Conservation (phyloP, 345 rosid species). For the Noccaea caerulescens region DNA sequence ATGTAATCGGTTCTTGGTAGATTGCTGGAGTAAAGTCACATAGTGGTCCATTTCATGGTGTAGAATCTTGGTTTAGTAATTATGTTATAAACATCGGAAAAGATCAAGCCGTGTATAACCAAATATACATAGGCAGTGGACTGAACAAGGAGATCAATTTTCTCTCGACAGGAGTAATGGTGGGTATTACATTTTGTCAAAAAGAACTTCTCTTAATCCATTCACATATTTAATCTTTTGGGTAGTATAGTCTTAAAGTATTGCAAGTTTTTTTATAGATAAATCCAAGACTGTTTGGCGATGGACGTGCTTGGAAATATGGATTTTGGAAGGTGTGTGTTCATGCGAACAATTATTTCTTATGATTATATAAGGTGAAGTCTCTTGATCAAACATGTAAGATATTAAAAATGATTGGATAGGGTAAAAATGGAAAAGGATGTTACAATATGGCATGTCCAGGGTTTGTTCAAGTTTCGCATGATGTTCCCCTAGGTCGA, state of each 20-base stretch:
- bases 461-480: too few relatives aligned
- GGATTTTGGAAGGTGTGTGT: conserved; percentile 10
- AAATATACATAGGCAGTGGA: conserved; percentile 22
- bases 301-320: background rate
- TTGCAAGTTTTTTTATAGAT: background rate
- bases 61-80: background rate
- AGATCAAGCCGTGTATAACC: conserved; percentile 26
- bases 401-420: background rate
- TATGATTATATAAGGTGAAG: too few relatives aligned
- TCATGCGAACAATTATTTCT: background rate
- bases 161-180: background rate
- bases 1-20: too few relatives aligned
- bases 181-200: background rate
- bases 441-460: background rate
- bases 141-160: background rate
- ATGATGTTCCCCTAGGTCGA: background rate
- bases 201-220: too few relatives aligned
- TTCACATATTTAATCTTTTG: background rate
- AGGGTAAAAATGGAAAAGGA: conserved; percentile 12
- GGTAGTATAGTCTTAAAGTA: background rate
- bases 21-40: background rate
- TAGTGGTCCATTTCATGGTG: conserved; percentile 10
- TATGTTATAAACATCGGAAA: background rate
- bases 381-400: background rate
- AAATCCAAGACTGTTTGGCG: background rate